Percentiles rank a stretch among this genome's conserved stretches.
Conservation (phyloP, 2,329 filamentous ascomycete genomes). For the Venturia effusa region DNA sequence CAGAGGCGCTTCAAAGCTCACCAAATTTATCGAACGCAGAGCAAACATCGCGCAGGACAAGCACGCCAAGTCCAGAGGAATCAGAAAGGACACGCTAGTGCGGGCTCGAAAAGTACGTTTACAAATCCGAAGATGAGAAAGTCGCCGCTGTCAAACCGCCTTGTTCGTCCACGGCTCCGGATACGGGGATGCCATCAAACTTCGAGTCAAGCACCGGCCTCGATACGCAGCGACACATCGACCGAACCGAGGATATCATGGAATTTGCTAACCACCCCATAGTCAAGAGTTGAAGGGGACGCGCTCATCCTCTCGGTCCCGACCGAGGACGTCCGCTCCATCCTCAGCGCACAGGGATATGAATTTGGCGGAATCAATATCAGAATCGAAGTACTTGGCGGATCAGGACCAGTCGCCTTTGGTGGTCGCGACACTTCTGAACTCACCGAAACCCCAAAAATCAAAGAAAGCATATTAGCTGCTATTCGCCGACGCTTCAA, state of each 20-base stretch:
- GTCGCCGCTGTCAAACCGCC: constrained; percentile 1
- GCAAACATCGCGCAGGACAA: constrained; percentile 1
- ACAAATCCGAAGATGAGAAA: neutral
- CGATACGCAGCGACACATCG: neutral
- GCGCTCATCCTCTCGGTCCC: constrained; percentile 28
- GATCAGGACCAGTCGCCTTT: constrained; percentile 18
- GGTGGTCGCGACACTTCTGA: constrained; percentile 38
- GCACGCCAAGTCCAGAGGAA: neutral
- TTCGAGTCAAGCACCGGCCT: neutral
- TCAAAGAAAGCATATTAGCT: constrained; percentile 56
- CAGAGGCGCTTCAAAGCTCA: neutral
- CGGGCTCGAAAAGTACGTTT: constrained; percentile 10
- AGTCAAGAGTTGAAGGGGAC: constrained; percentile 25
- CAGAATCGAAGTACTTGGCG: constrained; percentile 22
- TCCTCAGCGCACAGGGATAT: constrained; percentile 30
- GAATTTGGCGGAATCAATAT: constrained; percentile 29
- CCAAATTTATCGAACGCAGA: constrained; percentile 5
- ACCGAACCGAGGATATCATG: neutral
- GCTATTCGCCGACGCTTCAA: constrained; percentile 71
- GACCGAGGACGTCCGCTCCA: constrained; percentile 22
- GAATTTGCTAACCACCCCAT: constrained; percentile 6
- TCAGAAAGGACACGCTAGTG: neutral
- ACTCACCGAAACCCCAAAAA: constrained; percentile 37
- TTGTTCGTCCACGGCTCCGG: constrained; percentile 9
- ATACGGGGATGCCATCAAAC: constrained; percentile 6